A percentile compares a stretch with the other conserved stretches of the same genome.
Evolutionary conservation across 139 green algal species (phyloP).

Genomic region (Coelastrella sp.): DNA sequence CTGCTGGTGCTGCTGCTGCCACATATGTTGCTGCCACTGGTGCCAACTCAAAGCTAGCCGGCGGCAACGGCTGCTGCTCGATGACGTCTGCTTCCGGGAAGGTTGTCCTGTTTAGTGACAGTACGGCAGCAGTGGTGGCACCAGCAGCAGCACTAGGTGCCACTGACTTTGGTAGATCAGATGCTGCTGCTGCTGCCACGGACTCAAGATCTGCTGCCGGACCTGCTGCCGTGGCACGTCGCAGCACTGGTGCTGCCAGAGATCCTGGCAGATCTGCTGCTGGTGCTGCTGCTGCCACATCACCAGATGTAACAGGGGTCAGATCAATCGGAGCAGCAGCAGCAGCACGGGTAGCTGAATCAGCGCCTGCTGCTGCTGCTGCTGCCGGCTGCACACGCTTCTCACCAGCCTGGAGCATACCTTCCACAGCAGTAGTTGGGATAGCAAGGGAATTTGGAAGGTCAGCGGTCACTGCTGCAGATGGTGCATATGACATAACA

Average conservation of each 20-base stretch:
- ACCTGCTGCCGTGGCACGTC: background rate
- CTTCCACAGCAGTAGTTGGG: background rate
- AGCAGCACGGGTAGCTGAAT: background rate
- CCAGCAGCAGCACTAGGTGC: background rate
- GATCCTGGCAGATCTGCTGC: background rate
- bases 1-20: slow-evolving; percentile 11
- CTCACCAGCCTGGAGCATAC: background rate
- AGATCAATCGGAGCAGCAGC: background rate
- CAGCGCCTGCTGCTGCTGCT: background rate
- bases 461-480: background rate
- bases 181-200: background rate
- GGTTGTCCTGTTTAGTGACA: background rate
- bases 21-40: background rate
- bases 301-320: background rate
- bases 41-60: background rate
- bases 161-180: background rate
- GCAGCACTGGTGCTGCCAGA: background rate
- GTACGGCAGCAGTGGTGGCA: no score
- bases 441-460: background rate
- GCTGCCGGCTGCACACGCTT: background rate
- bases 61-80: no score
- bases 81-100: no score
- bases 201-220: background rate
- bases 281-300: background rate
- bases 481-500: background rate